Evolutionary conservation across 805 yeast genomes (phyloP).

Genomic region (Metschnikowia corniflorae): DNA sequence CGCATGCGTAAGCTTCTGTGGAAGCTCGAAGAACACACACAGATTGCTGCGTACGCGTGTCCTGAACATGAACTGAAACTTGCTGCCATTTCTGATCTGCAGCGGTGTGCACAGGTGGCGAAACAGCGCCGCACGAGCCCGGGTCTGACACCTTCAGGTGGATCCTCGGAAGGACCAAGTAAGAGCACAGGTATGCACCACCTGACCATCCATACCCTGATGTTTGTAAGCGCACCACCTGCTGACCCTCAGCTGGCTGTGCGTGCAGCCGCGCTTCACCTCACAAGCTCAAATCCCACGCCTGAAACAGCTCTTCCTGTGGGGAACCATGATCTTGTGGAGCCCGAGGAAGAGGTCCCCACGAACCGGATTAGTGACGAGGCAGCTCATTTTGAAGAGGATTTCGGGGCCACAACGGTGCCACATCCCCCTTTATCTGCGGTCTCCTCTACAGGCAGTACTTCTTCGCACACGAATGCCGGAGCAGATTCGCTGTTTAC

Average conservation of each 20-base stretch:
- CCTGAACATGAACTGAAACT: conserved; percentile 51
- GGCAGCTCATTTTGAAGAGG: conserved; percentile 17
- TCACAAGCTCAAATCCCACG: no score
- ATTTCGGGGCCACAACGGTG: conserved; percentile 14
- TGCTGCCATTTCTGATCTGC: conserved; percentile 39
- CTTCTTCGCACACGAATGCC: no score
- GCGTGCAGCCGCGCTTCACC: conserved; percentile 7
- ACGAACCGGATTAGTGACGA: conserved; percentile 18
- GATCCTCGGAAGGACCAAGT: conserved; percentile 8
- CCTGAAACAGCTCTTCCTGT: not conserved
- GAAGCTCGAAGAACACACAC: conserved; percentile 83
- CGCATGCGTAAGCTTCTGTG: conserved; percentile 85
- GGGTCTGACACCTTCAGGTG: conserved; percentile 4
- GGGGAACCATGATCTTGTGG: conserved; percentile 14
- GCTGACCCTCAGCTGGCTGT: conserved; percentile 8
- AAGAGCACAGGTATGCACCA: conserved; percentile 18
- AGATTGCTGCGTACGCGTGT: conserved; percentile 59
- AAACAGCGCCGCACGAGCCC: conserved; percentile 12
- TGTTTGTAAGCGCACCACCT: conserved; percentile 17
- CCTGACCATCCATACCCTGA: conserved; percentile 18
- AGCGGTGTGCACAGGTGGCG: conserved; percentile 18
- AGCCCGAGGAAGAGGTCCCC: conserved; percentile 14
- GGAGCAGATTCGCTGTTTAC: not conserved
- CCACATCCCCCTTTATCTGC: no score
- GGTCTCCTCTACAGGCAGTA: no score